phyloP scores from a whole-genome alignment of 208 protist species.

The Trypanosoma rangeli region DNA sequence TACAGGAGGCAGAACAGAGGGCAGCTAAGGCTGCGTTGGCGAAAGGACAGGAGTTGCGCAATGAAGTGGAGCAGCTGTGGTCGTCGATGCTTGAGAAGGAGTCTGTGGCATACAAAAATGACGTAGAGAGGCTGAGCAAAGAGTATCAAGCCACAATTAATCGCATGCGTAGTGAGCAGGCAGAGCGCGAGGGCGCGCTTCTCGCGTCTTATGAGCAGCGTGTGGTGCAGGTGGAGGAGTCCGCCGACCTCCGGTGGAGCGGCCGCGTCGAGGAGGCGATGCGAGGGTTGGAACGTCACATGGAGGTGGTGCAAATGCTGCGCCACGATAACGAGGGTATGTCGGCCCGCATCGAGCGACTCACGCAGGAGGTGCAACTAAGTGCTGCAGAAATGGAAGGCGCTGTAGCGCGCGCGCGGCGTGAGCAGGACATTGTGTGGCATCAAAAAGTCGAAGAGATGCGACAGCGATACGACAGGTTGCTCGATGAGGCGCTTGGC shows the following conservation, averaged over 20 bases:
- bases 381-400: slow-evolving; percentile 16
- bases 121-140: slow-evolving; percentile 4
- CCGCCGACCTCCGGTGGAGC: slow-evolving; percentile 29
- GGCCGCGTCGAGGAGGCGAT: slow-evolving; percentile 24
- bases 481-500: slow-evolving; percentile 32
- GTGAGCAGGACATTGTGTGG: slow-evolving; percentile 36
- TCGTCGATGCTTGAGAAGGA: slow-evolving; percentile 11
- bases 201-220: slow-evolving; percentile 25
- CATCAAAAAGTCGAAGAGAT: slow-evolving; percentile 27
- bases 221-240: slow-evolving; percentile 28
- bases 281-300: slow-evolving; percentile 17
- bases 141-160: slow-evolving; percentile 22
- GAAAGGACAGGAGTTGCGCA: slow-evolving; percentile 2
- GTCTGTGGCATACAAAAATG: neutral
- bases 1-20: slow-evolving; percentile 19
- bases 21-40: slow-evolving; percentile 6
- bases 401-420: slow-evolving; percentile 10
- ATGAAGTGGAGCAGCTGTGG: slow-evolving; percentile 28
- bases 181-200: slow-evolving; percentile 24
- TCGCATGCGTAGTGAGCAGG: slow-evolving; percentile 17
- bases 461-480: slow-evolving; percentile 34
- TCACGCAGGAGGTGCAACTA: slow-evolving; percentile 9
- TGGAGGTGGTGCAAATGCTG: slow-evolving; percentile 24
- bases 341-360: slow-evolving; percentile 19
- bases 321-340: slow-evolving; percentile 25